Evolutionary conservation across 768 basidiomycete genomes (phyloP), one percentile per base, ranked within the genome.

Genomic region (Daedaleopsis sinensis): DNA sequence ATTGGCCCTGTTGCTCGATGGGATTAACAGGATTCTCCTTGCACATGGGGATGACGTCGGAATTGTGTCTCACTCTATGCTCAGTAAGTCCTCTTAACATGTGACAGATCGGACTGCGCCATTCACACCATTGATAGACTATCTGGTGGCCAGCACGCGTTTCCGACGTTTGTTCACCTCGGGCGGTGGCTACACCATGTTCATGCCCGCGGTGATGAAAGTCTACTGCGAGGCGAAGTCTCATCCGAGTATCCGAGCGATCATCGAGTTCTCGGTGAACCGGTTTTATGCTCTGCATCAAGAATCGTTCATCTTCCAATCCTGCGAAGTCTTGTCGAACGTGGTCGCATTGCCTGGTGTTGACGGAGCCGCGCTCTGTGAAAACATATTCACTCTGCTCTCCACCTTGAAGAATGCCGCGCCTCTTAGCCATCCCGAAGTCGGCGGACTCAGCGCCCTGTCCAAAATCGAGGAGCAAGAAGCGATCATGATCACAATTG

Each of bases 111-210:
- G 12, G 5, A 5, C 2, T 13, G 10, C 37, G 23, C 13, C 19
- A 21, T 27, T 51, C 1, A 66, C 19, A 6, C 2, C 19, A 9
- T 32, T 35, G 12, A 3, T 18, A 61, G 59, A 58, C 50, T 78
- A 88, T 35, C 87, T 91, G 87, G 82, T 86, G 16, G 91, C 90
- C 0, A 87, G 85, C 53, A 89, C 89, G 9, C 84, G 91, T 18
- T 93, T 92, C 68, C 80, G 84, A 35, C 84, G 91, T n/a, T 72
- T 93, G 19, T 90, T 93, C 71, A 84, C 84, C 8, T 84, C 88
- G 2, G 86, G 86, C 16, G 84, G 84, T 35, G 89, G 86, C 24
- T 93, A 90, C 70, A 82, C 82, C 3, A 78, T 93, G 27, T 91
- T 92, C 72, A 88, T 93, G 81, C 87, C 89, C 0, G 80, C 82